Conservation (phyloP, 116 monocot species). For the Zostera marina region DNA sequence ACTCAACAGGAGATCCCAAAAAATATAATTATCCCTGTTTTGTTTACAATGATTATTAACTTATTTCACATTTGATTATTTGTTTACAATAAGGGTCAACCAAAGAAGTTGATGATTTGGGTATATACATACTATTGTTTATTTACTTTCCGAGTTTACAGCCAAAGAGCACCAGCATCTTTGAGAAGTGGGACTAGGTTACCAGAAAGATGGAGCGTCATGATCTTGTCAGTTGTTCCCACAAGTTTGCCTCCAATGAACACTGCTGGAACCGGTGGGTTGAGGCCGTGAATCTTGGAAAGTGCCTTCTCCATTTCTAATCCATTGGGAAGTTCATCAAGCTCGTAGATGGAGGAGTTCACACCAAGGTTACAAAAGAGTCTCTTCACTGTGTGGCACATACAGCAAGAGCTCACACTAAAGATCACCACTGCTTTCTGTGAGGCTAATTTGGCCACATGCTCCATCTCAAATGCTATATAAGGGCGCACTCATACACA, state of each 20-base stretch:
- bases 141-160: constrained; percentile 2
- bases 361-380: constrained; percentile 39
- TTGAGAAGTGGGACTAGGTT: constrained; percentile 24
- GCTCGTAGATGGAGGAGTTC: constrained; percentile 25
- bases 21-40: too few species aligned
- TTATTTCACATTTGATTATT: too few species aligned
- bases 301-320: constrained; percentile 39
- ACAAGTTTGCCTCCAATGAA: constrained; percentile 37
- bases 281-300: constrained; percentile 14
- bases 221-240: constrained; percentile 29
- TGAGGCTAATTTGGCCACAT: constrained; percentile 18
- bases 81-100: too few species aligned
- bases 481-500: too few species aligned
- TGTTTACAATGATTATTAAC: too few species aligned
- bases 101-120: too few species aligned
- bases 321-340: constrained; percentile 35
- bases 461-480: constrained; percentile 12
- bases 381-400: constrained; percentile 37
- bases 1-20: too few species aligned
- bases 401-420: constrained; percentile 41
- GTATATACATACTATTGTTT: too few species aligned
- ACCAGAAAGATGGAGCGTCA: constrained; percentile 42
- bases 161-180: constrained; percentile 48
- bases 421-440: constrained; percentile 45
- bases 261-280: constrained; percentile 22